Evolutionary conservation across 2,329 filamentous ascomycete species (phyloP).

Genomic region (Exophiala sp.): DNA sequence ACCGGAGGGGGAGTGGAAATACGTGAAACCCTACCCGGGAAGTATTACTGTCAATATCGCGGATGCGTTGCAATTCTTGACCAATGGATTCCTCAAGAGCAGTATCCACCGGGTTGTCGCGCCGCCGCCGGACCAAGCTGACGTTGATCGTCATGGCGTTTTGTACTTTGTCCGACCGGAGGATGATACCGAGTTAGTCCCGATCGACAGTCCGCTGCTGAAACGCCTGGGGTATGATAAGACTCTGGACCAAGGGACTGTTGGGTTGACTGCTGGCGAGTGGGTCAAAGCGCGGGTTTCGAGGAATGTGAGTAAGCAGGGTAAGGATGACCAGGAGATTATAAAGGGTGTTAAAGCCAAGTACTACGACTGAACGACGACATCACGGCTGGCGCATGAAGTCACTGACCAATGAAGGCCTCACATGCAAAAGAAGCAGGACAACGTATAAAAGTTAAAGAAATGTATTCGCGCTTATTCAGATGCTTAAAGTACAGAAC

Average conservation of each 20-base stretch:
- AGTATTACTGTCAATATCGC: conserved; percentile 52
- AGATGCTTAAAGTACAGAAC: too few relatives aligned
- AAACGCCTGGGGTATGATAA: conserved; percentile 31
- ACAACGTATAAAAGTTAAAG: too few relatives aligned
- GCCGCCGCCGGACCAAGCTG: conserved; percentile 48
- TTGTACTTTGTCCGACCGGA: conserved; percentile 47
- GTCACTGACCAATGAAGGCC: background rate
- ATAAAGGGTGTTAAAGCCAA: conserved; percentile 23
- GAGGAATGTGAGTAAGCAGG: conserved; percentile 20
- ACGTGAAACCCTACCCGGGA: conserved; percentile 45
- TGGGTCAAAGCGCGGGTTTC: conserved; percentile 35
- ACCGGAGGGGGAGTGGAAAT: conserved; percentile 46
- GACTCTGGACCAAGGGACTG: conserved; percentile 22
- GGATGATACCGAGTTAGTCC: conserved; percentile 31
- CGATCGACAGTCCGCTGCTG: conserved; percentile 34
- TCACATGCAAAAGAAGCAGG: background rate
- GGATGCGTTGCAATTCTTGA: conserved; percentile 47
- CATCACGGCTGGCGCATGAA: too few relatives aligned
- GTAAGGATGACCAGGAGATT: conserved; percentile 18
- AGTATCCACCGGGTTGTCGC: conserved; percentile 50
- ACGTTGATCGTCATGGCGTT: conserved; percentile 43
- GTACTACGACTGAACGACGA: conserved; percentile 21
- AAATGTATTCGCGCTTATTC: too few relatives aligned
- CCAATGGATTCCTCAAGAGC: conserved; percentile 49
- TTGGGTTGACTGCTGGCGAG: conserved; percentile 31